A percentile compares a stretch with the other conserved stretches of the same genome.
These are phyloP conservation scores for Isochrysis galbana DNA, from an alignment of 78 protist genomes.

Conservation along the genomic window DNA sequence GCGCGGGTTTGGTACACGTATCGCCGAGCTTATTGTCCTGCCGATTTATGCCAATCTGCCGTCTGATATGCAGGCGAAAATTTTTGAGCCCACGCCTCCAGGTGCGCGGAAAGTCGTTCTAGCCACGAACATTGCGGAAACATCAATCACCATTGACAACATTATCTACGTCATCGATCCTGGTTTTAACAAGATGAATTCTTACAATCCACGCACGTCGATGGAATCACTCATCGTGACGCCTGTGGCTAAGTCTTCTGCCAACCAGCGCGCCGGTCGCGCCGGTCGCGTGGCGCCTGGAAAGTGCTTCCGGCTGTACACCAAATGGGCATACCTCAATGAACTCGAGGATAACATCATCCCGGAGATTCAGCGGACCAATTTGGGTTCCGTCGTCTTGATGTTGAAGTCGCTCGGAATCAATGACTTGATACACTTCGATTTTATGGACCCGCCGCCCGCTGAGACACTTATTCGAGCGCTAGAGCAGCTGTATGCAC, in stretches of 20 bases:
- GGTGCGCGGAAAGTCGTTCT: constrained; percentile 94
- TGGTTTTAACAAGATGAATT: constrained; percentile 91
- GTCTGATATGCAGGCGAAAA: constrained; percentile 83
- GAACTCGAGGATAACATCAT: constrained; percentile 85
- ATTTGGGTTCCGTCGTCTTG: constrained; percentile 93
- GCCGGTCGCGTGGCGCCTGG: constrained; percentile 98
- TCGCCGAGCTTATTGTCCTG: constrained; percentile 82
- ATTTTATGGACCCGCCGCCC: constrained; percentile 99
- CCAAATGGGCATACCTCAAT: constrained; percentile 87
- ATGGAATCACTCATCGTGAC: constrained; percentile 96
- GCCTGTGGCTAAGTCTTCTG: constrained; percentile 88
- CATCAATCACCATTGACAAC: constrained; percentile 91
- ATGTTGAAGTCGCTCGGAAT: constrained; percentile 91
- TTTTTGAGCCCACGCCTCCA: constrained; percentile 90
- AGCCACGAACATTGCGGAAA: constrained; percentile 98
- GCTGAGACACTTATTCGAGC: constrained; percentile 96
- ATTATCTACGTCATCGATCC: constrained; percentile 96
- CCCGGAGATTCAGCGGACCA: constrained; percentile 98
- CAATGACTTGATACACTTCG: constrained; percentile 93
- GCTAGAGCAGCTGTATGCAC: constrained; percentile 80
- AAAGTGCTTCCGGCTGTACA: constrained; percentile 94
- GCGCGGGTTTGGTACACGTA: constrained; percentile 80
- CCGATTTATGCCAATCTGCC: constrained; percentile 97
- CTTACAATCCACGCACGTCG: constrained; percentile 87
- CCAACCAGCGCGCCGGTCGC: constrained; percentile 94